A percentile compares a stretch with the other conserved stretches of the same genome.
phyloP scores from a whole-genome alignment of 2,329 filamentous ascomycete genomes.

The Beauveria caledonica region DNA sequence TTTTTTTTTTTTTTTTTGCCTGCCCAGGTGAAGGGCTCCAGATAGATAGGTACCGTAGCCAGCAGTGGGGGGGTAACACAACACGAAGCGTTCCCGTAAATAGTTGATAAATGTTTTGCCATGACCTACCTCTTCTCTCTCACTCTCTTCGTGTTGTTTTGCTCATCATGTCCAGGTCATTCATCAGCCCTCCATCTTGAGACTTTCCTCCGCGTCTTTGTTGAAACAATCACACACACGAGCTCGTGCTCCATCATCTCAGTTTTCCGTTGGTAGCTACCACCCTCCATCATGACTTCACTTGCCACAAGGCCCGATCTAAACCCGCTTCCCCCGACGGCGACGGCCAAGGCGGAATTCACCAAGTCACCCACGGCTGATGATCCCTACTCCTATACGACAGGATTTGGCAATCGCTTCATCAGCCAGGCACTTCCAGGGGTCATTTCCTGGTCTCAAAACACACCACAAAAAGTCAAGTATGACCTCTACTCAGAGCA shows the following conservation, averaged over 20 bases:
- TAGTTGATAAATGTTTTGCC: conserved; percentile 8
- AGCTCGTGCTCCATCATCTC: not conserved
- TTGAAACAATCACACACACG: not conserved
- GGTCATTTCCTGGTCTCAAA: conserved; percentile 36
- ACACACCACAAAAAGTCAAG: conserved; percentile 35
- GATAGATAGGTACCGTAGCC: not conserved
- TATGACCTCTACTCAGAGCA: conserved; percentile 38
- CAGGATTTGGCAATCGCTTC: conserved; percentile 46
- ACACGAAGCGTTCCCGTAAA: conserved; percentile 1
- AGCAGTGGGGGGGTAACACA: conserved; percentile 3
- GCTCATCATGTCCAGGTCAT: not conserved
- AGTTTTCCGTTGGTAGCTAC: not conserved
- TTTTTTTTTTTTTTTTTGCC: not conserved
- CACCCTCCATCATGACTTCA: not conserved
- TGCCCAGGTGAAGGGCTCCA: not conserved
- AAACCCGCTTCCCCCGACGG: conserved; percentile 4
- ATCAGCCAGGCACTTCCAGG: conserved; percentile 38
- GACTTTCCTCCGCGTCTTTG: not conserved
- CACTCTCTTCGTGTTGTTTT: not conserved
- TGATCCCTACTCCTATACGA: conserved; percentile 45
- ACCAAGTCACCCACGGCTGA: conserved; percentile 16
- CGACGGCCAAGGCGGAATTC: conserved; percentile 16
- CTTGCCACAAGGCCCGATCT: not conserved
- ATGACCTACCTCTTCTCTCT: not conserved
- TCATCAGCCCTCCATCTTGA: not conserved